phyloP scores from a whole-genome alignment of 1,284 basidiomycete species.

The Ceratobasidium theobromae region DNA sequence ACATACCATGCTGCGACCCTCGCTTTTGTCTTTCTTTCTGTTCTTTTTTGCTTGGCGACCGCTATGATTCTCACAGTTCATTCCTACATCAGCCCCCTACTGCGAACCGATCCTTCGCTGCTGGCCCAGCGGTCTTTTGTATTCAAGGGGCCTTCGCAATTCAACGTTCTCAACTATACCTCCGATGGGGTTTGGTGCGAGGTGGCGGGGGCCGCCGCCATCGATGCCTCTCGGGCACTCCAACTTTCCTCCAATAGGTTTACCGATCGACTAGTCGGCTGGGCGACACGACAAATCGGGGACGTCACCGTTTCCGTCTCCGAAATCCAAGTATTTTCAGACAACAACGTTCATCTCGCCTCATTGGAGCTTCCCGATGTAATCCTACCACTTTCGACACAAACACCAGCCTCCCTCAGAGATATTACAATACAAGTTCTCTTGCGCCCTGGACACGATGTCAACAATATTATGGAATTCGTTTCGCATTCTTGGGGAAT shows the following conservation, averaged over 20 bases:
- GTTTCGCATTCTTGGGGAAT: not conserved
- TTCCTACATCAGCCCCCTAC: constrained; percentile 2
- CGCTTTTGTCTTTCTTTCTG: constrained; percentile 27
- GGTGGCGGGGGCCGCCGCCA: not conserved
- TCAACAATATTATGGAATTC: constrained; percentile 2
- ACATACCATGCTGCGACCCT: constrained; percentile 7
- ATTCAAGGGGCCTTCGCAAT: not conserved
- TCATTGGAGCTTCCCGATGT: not conserved
- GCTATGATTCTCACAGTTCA: constrained; percentile 5
- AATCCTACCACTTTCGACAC: not conserved
- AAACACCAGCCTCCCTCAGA: not conserved
- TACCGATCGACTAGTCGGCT: constrained; percentile 6
- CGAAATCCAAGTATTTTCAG: not conserved
- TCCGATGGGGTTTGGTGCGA: constrained; percentile 20
- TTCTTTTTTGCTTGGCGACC: constrained; percentile 9
- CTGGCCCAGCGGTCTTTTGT: constrained; percentile 5
- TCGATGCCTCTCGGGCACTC: constrained; percentile 1
- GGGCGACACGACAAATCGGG: constrained; percentile 9
- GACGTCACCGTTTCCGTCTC: not conserved
- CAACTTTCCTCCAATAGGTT: not conserved
- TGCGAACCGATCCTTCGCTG: constrained; percentile 2
- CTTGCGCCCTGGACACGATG: not conserved
- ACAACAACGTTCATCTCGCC: not conserved
- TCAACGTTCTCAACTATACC: constrained; percentile 19
- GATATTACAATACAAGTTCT: not conserved